These are phyloP conservation scores for Talaromyces sp. DNA, from an alignment of 2,329 filamentous ascomycete species.

Conservation along the genomic window DNA sequence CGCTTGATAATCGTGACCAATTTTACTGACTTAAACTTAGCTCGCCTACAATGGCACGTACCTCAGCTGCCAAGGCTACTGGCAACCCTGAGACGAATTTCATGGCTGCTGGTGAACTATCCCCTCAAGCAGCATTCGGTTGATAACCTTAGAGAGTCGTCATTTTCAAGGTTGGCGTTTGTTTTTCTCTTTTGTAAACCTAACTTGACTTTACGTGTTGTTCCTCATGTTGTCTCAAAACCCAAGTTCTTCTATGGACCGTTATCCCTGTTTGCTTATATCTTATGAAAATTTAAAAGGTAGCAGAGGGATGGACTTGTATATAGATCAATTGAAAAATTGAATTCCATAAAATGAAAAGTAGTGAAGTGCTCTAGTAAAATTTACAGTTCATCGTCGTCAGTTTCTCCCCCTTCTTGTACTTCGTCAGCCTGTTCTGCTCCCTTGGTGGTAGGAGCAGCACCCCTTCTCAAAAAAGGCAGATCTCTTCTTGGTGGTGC, in stretches of 20 bases:
- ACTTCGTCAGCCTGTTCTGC: constrained; percentile 3
- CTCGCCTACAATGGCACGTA: constrained; percentile 97
- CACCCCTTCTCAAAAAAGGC: constrained; percentile 29
- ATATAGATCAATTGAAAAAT: constrained; percentile 3
- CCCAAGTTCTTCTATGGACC: constrained; percentile 1
- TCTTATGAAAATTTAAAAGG: neutral
- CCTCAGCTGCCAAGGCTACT: constrained; percentile 83
- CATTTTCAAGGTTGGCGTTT: constrained; percentile 10
- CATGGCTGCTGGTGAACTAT: constrained; percentile 62
- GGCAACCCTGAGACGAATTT: constrained; percentile 73
- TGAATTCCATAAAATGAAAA: neutral
- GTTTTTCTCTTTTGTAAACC: constrained; percentile 5
- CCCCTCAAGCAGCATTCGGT: constrained; percentile 34
- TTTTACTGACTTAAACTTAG: constrained; percentile 41
- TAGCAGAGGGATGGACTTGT: neutral
- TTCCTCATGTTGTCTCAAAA: neutral
- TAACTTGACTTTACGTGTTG: constrained; percentile 4
- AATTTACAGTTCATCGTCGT: constrained; percentile 33
- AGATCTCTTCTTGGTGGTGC: constrained; percentile 38
- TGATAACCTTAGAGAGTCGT: neutral
- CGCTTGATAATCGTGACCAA: neutral
- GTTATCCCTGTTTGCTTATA: constrained; percentile 5
- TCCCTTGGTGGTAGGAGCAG: neutral
- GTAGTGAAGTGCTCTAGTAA: neutral
- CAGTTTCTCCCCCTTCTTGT: constrained; percentile 28